Percentiles rank a stretch among this genome's conserved stretches.
Evolutionary conservation across 805 yeast species (phyloP).

Genomic region (Grigorovia jiainica): DNA sequence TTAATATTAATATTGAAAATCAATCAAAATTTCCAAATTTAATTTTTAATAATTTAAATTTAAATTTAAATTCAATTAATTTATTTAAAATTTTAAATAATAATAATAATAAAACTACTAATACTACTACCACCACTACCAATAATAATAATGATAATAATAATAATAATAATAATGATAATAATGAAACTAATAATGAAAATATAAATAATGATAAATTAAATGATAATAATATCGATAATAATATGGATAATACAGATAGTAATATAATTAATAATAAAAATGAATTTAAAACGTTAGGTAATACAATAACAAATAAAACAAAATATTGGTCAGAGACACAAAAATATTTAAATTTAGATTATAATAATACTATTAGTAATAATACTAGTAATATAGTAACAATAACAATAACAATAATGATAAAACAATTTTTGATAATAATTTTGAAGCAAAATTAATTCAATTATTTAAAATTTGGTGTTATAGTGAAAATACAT

Average conservation of each 20-base stretch:
- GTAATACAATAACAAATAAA: neutral
- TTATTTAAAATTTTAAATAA: neutral
- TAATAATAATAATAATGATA: neutral
- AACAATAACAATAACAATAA: neutral
- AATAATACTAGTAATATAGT: neutral
- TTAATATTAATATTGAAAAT: constrained; percentile 16
- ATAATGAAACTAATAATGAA: neutral
- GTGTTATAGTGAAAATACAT: constrained; percentile 53
- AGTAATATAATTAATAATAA: neutral
- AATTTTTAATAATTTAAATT: constrained; percentile 1
- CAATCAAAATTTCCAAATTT: constrained; percentile 12
- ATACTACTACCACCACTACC: neutral
- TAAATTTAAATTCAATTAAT: neutral
- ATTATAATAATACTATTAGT: neutral
- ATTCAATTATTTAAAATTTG: constrained; percentile 51
- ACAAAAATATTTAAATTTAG: constrained; percentile 1
- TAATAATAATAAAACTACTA: neutral
- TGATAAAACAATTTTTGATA: neutral
- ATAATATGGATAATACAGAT: neutral
- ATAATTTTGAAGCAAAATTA: constrained; percentile 28
- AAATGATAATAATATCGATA: neutral
- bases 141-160: neutral
- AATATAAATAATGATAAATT: neutral
- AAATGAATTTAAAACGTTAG: neutral
- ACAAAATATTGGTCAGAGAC: constrained; percentile 4